A percentile compares a stretch with the other conserved stretches of the same genome.
Conservation (phyloP, 177 flowering plant genomes). For the Vitis hybrid region DNA sequence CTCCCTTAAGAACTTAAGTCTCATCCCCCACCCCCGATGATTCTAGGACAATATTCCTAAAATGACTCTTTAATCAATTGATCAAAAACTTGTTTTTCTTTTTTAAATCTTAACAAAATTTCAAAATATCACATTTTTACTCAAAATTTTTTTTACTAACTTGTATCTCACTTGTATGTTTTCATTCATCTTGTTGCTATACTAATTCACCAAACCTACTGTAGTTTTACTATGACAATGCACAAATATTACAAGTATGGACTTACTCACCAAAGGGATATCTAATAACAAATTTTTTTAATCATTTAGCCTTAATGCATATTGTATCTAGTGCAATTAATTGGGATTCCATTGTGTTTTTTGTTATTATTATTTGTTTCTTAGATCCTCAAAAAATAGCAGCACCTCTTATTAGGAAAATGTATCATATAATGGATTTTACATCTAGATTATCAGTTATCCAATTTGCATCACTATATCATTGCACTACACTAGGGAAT, state of each 20-base stretch:
- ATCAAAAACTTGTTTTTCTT: background rate
- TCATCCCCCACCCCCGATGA: background rate
- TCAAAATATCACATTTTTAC: background rate
- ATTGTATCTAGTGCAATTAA: background rate
- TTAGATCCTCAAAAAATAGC: background rate
- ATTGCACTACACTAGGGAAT: background rate
- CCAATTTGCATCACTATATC: background rate
- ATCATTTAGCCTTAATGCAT: background rate
- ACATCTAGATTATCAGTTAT: background rate
- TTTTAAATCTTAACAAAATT: background rate
- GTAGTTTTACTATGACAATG: background rate
- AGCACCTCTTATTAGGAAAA: fast-evolving
- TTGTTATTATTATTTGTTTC: background rate
- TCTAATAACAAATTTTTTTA: background rate
- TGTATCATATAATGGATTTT: background rate
- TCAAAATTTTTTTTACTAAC: background rate
- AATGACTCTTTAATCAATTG: background rate
- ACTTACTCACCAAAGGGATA: background rate
- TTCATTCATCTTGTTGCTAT: background rate
- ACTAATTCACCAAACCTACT: background rate
- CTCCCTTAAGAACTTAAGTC: background rate
- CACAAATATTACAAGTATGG: background rate
- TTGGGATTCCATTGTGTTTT: background rate
- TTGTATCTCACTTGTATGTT: background rate
- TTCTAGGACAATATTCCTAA: background rate